Conservation (phyloP, 345 rosid genomes). For the Syzygium grande region DNA sequence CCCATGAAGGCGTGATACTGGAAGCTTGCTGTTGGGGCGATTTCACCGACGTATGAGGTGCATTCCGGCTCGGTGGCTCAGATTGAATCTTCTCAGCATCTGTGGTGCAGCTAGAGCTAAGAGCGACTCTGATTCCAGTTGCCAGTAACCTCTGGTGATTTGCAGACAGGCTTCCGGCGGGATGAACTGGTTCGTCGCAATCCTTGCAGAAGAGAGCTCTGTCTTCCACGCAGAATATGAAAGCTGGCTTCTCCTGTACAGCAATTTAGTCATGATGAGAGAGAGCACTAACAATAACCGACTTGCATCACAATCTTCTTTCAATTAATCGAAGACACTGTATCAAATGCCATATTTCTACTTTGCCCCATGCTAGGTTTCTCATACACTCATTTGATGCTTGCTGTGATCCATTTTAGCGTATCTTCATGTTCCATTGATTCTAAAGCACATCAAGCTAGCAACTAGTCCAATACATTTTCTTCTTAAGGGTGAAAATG, state of each 20-base stretch:
- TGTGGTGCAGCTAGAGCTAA: conserved; percentile 48
- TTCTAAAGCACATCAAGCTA: not conserved
- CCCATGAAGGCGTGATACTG: conserved; percentile 51
- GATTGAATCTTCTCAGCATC: conserved; percentile 40
- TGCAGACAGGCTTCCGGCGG: conserved; percentile 62
- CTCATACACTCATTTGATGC: not conserved
- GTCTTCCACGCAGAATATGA: conserved; percentile 96
- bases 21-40: conserved; percentile 38
- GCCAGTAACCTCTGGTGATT: conserved; percentile 90
- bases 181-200: conserved; percentile 83
- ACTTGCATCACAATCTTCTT: not conserved
- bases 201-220: conserved; percentile 87
- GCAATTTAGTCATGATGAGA: not conserved
- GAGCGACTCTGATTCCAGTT: conserved; percentile 83
- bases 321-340: not conserved
- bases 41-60: conserved; percentile 29
- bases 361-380: not conserved
- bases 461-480: not conserved
- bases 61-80: conserved; percentile 62
- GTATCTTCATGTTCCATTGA: not conserved
- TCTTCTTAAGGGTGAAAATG: not conserved
- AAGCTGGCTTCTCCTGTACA: conserved; percentile 85
- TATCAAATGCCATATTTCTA: no score
- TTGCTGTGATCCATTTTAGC: not conserved
- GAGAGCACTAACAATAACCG: not conserved